phyloP scores from a whole-genome alignment of 306 rosid species.

The Quercus bicolor region DNA sequence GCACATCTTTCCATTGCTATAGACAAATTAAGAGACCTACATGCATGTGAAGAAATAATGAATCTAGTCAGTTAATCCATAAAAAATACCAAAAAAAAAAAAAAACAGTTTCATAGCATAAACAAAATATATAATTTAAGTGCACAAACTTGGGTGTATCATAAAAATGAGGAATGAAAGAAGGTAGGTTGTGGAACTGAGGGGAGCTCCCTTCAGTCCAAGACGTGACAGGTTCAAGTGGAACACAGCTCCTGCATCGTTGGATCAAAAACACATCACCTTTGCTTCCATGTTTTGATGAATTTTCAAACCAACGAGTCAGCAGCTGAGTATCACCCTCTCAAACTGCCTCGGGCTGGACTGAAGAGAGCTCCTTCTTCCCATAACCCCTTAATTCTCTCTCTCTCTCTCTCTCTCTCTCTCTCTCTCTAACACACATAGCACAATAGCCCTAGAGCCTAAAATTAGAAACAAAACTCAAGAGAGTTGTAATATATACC shows the following conservation, averaged over 20 bases:
- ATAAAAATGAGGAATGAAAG: not conserved
- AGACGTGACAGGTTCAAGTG: constrained; percentile 65
- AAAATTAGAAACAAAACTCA: too few species aligned
- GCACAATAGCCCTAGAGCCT: not conserved
- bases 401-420: not conserved
- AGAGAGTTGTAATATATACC: too few species aligned
- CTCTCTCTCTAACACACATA: not conserved
- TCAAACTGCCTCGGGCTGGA: constrained; percentile 65
- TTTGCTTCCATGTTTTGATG: constrained; percentile 13
- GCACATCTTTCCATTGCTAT: not conserved
- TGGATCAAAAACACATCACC: constrained; percentile 74
- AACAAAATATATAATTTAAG: too few species aligned
- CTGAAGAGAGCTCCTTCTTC: constrained; percentile 82
- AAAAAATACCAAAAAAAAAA: not conserved
- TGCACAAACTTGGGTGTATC: too few species aligned
- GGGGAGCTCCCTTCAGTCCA: constrained; percentile 99
- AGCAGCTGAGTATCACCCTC: constrained; percentile 70
- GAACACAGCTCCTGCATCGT: constrained; percentile 86
- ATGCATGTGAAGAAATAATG: too few species aligned
- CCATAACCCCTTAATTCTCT: not conserved
- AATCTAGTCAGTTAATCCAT: too few species aligned
- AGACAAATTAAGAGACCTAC: not conserved
- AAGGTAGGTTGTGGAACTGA: not conserved
- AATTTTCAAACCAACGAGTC: constrained; percentile 85
- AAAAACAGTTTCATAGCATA: not conserved